These are phyloP conservation scores for Curvularia spicifera DNA, from an alignment of 2,329 filamentous ascomycete genomes.

Conservation along the genomic window DNA sequence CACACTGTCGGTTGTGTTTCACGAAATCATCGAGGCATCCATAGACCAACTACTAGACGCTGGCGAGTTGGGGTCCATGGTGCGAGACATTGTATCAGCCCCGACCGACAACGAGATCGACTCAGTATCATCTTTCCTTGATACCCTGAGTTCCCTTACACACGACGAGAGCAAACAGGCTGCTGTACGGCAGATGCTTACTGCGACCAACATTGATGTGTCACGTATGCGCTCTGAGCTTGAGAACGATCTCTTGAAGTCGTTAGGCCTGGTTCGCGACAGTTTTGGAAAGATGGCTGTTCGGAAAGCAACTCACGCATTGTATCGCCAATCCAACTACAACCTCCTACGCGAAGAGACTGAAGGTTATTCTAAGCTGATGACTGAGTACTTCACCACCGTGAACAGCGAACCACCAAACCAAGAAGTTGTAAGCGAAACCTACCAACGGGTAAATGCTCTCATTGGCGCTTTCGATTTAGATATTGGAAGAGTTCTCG, in stretches of 20 bases:
- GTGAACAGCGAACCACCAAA: constrained; percentile 76
- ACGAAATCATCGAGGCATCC: constrained; percentile 81
- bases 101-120: constrained; percentile 55
- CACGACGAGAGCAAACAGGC: constrained; percentile 69
- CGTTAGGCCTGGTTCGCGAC: constrained; percentile 80
- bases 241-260: constrained; percentile 77
- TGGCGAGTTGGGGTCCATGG: constrained; percentile 70
- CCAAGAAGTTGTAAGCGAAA: constrained; percentile 77
- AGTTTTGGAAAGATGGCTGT: constrained; percentile 84
- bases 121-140: constrained; percentile 72
- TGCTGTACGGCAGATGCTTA: constrained; percentile 70
- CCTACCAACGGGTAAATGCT: constrained; percentile 90
- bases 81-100: constrained; percentile 74
- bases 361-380: constrained; percentile 94
- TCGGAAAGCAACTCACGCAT: constrained; percentile 86
- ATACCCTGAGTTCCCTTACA: constrained; percentile 79
- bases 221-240: constrained; percentile 78
- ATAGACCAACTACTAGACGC: constrained; percentile 72
- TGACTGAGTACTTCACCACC: constrained; percentile 93
- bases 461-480: constrained; percentile 97
- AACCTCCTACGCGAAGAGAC: constrained; percentile 94
- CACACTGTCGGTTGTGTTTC: constrained; percentile 74
- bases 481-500: constrained; percentile 91
- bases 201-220: constrained; percentile 74
- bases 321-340: constrained; percentile 97